Percentiles rank a stretch among this genome's conserved stretches.
phyloP scores from a whole-genome alignment of 805 yeast genomes.

The Sungouiozyma ichnusensis region DNA sequence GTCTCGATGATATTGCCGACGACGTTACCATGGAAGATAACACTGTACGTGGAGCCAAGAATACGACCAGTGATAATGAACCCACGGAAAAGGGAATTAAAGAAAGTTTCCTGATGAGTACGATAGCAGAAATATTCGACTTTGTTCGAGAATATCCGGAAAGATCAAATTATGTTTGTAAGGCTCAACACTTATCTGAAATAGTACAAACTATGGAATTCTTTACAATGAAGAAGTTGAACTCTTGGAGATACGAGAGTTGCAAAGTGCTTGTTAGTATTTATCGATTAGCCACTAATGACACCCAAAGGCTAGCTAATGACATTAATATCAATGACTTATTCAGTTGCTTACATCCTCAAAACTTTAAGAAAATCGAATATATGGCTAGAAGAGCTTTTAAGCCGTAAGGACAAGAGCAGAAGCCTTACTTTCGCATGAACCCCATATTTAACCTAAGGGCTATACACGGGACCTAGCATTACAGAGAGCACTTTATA shows the following conservation, averaged over 20 bases:
- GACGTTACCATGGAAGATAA: neutral
- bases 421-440: neutral
- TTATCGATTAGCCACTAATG: neutral
- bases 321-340: slow-evolving; percentile 2
- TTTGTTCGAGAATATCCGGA: neutral
- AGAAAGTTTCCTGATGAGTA: slow-evolving; percentile 13
- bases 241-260: slow-evolving; percentile 19
- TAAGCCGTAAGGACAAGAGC: neutral
- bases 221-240: slow-evolving; percentile 8
- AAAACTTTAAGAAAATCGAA: slow-evolving; percentile 3
- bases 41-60: neutral
- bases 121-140: slow-evolving; percentile 8
- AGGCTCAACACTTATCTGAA: slow-evolving; percentile 14
- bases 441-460: neutral
- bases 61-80: neutral
- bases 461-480: neutral
- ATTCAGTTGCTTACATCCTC: slow-evolving; percentile 4
- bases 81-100: slow-evolving; percentile 4
- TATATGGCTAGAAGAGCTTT: slow-evolving; percentile 1
- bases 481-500: neutral
- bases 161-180: neutral
- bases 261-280: slow-evolving; percentile 8
- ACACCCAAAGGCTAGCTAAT: neutral
- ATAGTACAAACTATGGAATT: slow-evolving; percentile 16
- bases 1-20: slow-evolving; percentile 6